These are phyloP conservation scores for Climacium dendroides DNA, from an alignment of 225 moss, liverwort and hornwort genomes.

Conservation along the genomic window DNA sequence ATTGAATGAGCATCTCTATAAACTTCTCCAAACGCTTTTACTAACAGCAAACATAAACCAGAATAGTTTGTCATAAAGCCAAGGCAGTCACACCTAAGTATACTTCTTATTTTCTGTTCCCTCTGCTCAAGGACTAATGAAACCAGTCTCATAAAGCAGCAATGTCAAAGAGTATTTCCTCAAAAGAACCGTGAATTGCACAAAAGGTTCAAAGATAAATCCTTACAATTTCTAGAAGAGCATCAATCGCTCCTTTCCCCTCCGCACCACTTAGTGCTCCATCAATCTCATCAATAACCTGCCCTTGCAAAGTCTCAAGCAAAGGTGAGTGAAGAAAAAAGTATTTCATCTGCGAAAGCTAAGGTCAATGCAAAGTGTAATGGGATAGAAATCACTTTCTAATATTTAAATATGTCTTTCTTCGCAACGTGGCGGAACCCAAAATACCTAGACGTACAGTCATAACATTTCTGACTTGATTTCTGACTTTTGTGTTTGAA, in stretches of 20 bases:
- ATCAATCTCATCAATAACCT: constrained; percentile 99
- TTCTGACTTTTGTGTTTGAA: not conserved
- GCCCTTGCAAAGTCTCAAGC: not conserved
- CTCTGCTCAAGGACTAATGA: not conserved
- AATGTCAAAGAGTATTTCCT: not conserved
- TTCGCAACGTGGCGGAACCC: not conserved
- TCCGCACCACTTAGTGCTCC: constrained; percentile 73
- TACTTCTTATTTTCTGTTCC: not conserved
- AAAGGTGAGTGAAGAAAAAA: not conserved
- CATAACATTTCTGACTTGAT: not conserved
- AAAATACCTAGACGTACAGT: not conserved
- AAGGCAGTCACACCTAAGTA: not conserved
- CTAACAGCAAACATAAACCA: not conserved
- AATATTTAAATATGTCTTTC: not conserved
- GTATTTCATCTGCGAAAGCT: not conserved
- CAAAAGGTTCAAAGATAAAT: not conserved
- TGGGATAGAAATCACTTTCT: not conserved
- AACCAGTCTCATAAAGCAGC: not conserved
- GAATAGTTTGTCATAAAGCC: not conserved
- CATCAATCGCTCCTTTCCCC: constrained; percentile 81
- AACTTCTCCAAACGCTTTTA: not conserved
- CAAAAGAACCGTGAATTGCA: not conserved
- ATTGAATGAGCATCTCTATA: not conserved
- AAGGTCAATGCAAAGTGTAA: not conserved
- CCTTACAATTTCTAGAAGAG: constrained; percentile 77